phyloP scores from a whole-genome alignment of 306 rosid genomes.

The Cucurbita pepo region DNA sequence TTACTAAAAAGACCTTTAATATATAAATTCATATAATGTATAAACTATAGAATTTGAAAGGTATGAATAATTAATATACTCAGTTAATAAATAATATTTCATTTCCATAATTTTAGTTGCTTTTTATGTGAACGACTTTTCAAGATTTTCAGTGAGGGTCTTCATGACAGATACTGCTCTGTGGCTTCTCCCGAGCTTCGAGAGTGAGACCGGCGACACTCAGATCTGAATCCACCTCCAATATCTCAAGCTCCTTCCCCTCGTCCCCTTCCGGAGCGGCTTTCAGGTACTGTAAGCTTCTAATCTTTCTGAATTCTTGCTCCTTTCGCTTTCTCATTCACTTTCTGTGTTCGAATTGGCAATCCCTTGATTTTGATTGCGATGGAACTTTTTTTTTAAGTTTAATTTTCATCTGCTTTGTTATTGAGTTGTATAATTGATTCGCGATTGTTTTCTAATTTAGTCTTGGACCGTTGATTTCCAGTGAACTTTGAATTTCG shows the following conservation, averaged over 20 bases:
- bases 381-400: background rate
- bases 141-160: background rate
- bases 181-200: background rate
- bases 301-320: background rate
- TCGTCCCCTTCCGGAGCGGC: background rate
- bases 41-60: too few species aligned
- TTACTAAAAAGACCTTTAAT: too few species aligned
- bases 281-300: background rate
- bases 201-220: background rate
- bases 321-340: background rate
- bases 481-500: background rate
- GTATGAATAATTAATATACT: too few species aligned
- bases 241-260: background rate
- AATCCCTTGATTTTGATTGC: background rate
- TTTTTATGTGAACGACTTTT: too few species aligned
- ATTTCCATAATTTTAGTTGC: background rate
- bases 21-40: too few species aligned
- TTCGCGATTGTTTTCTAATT: background rate
- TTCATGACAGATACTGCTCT: background rate
- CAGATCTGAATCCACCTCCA: background rate
- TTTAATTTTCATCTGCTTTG: background rate
- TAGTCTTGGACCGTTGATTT: background rate
- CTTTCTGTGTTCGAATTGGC: background rate
- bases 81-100: too few species aligned
- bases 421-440: background rate